Evolutionary conservation across 2,329 filamentous ascomycete species (phyloP).

Genomic region (Nothomitra cinnamomea): DNA sequence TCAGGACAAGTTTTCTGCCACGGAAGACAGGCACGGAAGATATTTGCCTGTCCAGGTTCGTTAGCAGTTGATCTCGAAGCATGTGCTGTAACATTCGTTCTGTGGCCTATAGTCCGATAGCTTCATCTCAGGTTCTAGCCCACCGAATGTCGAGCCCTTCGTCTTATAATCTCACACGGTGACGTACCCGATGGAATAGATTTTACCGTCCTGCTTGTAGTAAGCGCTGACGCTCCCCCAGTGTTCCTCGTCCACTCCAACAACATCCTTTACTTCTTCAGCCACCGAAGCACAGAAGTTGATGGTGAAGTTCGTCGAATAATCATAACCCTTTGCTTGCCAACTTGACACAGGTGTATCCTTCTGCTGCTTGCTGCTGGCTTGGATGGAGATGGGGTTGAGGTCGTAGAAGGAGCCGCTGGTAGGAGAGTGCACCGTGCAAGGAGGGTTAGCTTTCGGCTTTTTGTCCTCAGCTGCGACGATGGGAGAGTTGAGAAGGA

Average conservation of each 20-base stretch:
- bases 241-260: constrained; percentile 23
- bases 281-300: constrained; percentile 33
- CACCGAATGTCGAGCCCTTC: no score
- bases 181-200: constrained; percentile 29
- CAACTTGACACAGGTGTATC: constrained; percentile 27
- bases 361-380: constrained; percentile 23
- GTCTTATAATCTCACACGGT: background rate
- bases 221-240: constrained; percentile 33
- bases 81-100: no score
- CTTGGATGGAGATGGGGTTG: constrained; percentile 35
- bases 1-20: constrained; percentile 48
- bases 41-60: constrained; percentile 20
- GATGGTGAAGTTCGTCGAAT: constrained; percentile 31
- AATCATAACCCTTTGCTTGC: constrained; percentile 31
- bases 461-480: constrained; percentile 20
- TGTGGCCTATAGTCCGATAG: no score
- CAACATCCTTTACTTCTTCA: constrained; percentile 28
- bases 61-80: background rate
- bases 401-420: constrained; percentile 47
- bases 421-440: constrained; percentile 44
- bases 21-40: constrained; percentile 29
- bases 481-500: background rate
- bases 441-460: constrained; percentile 32
- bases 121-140: no score
- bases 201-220: constrained; percentile 26